Evolutionary conservation across 2,329 filamentous ascomycete species (phyloP).

Genomic region (Aspergillus proliferans): DNA sequence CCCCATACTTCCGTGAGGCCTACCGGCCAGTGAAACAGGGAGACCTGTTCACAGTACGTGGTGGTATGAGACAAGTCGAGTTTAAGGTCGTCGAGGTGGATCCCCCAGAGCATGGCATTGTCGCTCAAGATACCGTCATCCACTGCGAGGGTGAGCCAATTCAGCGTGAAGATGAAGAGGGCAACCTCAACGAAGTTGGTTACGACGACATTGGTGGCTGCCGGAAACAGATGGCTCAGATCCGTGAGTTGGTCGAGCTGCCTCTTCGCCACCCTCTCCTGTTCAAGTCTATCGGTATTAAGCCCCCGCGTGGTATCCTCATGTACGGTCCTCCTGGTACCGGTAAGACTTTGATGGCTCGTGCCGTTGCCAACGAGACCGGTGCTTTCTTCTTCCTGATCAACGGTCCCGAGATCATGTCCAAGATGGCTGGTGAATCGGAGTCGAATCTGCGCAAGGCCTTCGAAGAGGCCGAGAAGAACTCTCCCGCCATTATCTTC

Average conservation of each 20-base stretch:
- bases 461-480: conserved; percentile 99
- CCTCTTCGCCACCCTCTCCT: conserved; percentile 94
- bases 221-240: conserved; percentile 99
- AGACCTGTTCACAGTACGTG: conserved; percentile 93
- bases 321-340: conserved; percentile 96
- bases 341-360: conserved; percentile 98
- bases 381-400: conserved; percentile 99
- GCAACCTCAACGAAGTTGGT: conserved; percentile 97
- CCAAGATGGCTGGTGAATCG: conserved; percentile 99
- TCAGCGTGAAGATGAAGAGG: conserved; percentile 97
- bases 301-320: conserved; percentile 95
- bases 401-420: conserved; percentile 99
- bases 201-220: conserved; percentile 99
- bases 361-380: conserved; percentile 97
- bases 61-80: conserved; percentile 97
- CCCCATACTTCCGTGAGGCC: conserved; percentile 98
- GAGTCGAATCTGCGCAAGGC: conserved; percentile 97
- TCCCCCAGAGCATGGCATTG: conserved; percentile 95
- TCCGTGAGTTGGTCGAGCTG: conserved; percentile 95
- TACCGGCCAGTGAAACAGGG: conserved; percentile 96
- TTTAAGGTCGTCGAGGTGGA: conserved; percentile 99
- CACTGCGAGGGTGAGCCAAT: conserved; percentile 97
- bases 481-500: conserved; percentile 98
- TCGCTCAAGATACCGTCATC: conserved; percentile 97
- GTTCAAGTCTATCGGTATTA: conserved; percentile 99